Conservation (phyloP, 2,329 filamentous ascomycete genomes). For the Cladophialophora yegresii region DNA sequence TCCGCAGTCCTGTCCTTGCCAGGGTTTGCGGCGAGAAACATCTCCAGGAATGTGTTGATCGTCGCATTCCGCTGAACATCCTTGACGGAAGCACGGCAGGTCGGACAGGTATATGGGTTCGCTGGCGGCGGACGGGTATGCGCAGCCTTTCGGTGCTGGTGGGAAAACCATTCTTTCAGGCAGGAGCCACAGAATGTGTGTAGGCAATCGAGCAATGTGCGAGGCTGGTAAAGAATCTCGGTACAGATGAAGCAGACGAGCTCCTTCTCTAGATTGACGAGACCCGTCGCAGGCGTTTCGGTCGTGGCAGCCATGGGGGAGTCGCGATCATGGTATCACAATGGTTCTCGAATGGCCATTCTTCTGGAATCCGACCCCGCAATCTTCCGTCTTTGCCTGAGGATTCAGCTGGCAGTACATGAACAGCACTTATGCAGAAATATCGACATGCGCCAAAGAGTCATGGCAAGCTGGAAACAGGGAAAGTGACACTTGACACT, state of each 20-base stretch:
- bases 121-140: slow-evolving; percentile 45
- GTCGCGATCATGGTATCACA: slow-evolving; percentile 2
- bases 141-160: slow-evolving; percentile 64
- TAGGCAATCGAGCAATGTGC: slow-evolving; percentile 88
- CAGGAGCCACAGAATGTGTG: slow-evolving; percentile 97
- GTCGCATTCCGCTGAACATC: slow-evolving; percentile 88
- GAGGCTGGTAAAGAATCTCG: slow-evolving; percentile 85
- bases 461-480: not conserved
- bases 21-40: slow-evolving; percentile 80
- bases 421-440: not conserved
- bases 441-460: not conserved
- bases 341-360: not conserved
- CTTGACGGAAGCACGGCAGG: slow-evolving; percentile 83
- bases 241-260: slow-evolving; percentile 97
- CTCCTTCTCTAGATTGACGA: slow-evolving; percentile 82
- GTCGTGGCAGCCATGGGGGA: slow-evolving; percentile 26
- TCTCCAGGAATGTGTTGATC: slow-evolving; percentile 84
- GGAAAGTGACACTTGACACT: not conserved
- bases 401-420: not conserved
- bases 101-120: slow-evolving; percentile 80
- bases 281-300: slow-evolving; percentile 38
- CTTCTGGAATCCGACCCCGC: not conserved
- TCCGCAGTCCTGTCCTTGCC: slow-evolving; percentile 66
- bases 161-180: slow-evolving; percentile 92
- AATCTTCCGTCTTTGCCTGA: not conserved